Evolutionary conservation across 257 asterid genomes (phyloP), one percentile per base, ranked within the genome.

Genomic region (Gardenia jasminoides): DNA sequence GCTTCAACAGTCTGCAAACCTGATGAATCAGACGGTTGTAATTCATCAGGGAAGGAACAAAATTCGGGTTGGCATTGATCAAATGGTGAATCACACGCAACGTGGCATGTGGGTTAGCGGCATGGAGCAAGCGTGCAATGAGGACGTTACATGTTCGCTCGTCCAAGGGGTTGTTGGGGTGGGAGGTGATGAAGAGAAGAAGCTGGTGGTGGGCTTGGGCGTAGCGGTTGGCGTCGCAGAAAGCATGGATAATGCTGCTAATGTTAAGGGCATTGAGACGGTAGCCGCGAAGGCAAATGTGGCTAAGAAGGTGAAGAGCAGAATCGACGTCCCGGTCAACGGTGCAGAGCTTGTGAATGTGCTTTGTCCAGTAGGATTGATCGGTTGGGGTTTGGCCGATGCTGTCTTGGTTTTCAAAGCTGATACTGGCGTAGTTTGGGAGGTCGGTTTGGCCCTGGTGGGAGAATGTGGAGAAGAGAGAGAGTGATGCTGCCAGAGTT

Each of bases 61-160:
- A 93, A 56, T 88, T 82, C 4, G 96, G 96, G 82, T 89, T 91
- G 79, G 80, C 91, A 20, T 17, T 64, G 19, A 82, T 67, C 85
- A 95, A 86, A 58, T 85, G 77, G 20, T 84, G 85, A 0, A 95
- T 75, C 78, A 93, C 81, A 12, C 85, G 79, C 76, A 88, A 70
- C 7, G 98, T 93, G 7, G 81, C 68, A 36, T 64, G 74, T 0
- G 94, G 92, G 26, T 84, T 84, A 47, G 81, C 80, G 1, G 91
- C 90, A 61, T 89, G 80, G 15, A 95, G 90, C 81, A 95, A 84
- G 31, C 96, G 88, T 6, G 98, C 98, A 56, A 95, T 86, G 30
- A 95, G 87, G 12, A 95, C 92, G 56, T 92, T 93, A 71, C 98
- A 95, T 7, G 95, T 92, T 78, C 97, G 93, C 82, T 95, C 97